A percentile compares a stretch with the other conserved stretches of the same genome.
Conservation (phyloP, 345 rosid species). For the Euphorbia tirucalli region DNA sequence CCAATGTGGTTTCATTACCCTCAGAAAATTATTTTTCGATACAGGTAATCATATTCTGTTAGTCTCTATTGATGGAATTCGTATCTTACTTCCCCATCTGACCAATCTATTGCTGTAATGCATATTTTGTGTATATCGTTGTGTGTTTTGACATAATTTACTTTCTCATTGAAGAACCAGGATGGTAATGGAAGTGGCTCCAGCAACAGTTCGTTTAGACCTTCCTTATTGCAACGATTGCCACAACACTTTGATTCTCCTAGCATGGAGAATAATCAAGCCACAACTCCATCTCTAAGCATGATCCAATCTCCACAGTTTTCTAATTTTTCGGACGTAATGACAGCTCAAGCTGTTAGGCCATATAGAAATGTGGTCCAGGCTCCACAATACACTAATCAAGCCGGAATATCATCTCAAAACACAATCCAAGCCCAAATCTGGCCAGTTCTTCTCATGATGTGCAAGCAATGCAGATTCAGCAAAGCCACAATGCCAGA, state of each 20-base stretch:
- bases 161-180: no score
- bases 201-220: no score
- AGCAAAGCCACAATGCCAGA: not conserved
- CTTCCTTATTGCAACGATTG: no score
- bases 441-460: not conserved
- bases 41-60: not conserved
- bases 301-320: not conserved
- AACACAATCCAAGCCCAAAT: not conserved
- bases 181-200: not conserved
- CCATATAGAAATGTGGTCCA: not conserved
- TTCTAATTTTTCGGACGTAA: no score
- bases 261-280: no score
- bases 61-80: not conserved
- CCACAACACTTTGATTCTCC: no score
- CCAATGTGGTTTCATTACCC: not conserved
- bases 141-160: no score
- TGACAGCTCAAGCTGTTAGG: not conserved
- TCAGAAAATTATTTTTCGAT: no score
- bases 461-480: no score
- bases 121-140: no score
- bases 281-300: not conserved
- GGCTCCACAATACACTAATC: not conserved
- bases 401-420: not conserved
- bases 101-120: no score
- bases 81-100: no score